Evolutionary conservation across 108 stramenopile species (phyloP).

Genomic region (Aurantiochytrium sp.): DNA sequence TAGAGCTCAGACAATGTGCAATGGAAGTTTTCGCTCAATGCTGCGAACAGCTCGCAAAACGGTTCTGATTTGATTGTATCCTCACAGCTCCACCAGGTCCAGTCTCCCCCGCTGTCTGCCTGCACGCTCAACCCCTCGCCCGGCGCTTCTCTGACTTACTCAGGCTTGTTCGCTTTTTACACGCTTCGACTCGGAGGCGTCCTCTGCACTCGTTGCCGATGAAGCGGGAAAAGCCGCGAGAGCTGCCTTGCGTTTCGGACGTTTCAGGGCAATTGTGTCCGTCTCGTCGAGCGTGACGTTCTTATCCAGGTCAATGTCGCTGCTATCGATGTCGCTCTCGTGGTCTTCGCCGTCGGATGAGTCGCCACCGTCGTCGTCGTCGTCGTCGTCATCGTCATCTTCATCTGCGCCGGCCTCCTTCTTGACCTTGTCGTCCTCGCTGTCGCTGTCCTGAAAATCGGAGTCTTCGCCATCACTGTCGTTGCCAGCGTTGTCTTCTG

Average conservation of each 20-base stretch:
- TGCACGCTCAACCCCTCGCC: no score
- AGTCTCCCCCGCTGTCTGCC: no score
- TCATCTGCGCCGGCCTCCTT: not conserved
- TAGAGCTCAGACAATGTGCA: no score
- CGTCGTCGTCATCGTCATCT: not conserved
- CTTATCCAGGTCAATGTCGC: not conserved
- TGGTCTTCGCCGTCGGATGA: not conserved
- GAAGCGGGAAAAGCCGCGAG: not conserved
- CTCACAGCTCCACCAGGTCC: no score
- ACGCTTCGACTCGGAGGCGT: no score
- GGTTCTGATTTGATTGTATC: no score
- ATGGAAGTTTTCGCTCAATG: no score
- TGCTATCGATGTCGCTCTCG: not conserved
- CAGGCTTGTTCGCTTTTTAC: not conserved
- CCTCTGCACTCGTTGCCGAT: not conserved
- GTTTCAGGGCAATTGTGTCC: not conserved
- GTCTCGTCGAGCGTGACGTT: not conserved
- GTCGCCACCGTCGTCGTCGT: not conserved
- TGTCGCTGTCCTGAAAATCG: slow-evolving; percentile 8
- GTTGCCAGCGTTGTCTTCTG: not conserved
- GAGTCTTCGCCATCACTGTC: not conserved
- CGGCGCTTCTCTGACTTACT: no score
- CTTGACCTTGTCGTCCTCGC: not conserved
- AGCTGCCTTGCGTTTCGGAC: not conserved
- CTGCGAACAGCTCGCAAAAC: no score